These are phyloP conservation scores for Agrocybe pediades DNA, from an alignment of 768 basidiomycete species.

Conservation along the genomic window DNA sequence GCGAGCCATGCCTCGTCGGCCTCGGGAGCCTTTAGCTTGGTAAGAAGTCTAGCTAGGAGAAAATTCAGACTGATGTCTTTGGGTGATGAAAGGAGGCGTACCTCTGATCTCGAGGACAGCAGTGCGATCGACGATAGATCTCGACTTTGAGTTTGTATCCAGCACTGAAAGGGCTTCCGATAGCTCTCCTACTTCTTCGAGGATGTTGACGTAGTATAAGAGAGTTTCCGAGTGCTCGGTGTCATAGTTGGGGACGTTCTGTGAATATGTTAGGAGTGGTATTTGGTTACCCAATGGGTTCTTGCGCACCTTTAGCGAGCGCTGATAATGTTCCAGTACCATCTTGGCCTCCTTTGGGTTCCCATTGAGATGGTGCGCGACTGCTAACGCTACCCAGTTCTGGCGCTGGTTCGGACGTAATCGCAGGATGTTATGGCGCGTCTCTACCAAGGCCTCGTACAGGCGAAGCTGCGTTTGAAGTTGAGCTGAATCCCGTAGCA, in stretches of 20 bases:
- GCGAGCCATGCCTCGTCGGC: constrained; percentile 82
- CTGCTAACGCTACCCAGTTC: constrained; percentile 88
- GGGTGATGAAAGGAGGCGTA: constrained; percentile 24
- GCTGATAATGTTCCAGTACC: constrained; percentile 72
- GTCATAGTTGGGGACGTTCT: constrained; percentile 81
- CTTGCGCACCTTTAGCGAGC: constrained; percentile 69
- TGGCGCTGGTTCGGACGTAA: constrained; percentile 81
- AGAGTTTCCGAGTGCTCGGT: constrained; percentile 83
- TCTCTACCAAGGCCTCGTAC: constrained; percentile 78
- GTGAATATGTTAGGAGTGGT: background rate
- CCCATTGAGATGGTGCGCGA: constrained; percentile 86
- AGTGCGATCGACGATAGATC: constrained; percentile 70
- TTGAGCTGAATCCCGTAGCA: constrained; percentile 87
- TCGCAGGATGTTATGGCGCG: constrained; percentile 77
- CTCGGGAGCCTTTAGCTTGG: constrained; percentile 62
- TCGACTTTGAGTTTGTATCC: constrained; percentile 63
- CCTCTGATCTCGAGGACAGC: constrained; percentile 71
- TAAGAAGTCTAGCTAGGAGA: constrained; percentile 71
- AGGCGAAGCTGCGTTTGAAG: constrained; percentile 87
- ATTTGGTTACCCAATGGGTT: background rate
- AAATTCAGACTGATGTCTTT: constrained; percentile 7
- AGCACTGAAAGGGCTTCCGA: constrained; percentile 62
- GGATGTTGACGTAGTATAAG: constrained; percentile 71
- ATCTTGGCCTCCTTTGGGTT: constrained; percentile 70
- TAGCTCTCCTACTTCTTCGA: constrained; percentile 73